These are phyloP conservation scores for Lenwebbia sp. DNA, from an alignment of 345 rosid species.

Conservation along the genomic window DNA sequence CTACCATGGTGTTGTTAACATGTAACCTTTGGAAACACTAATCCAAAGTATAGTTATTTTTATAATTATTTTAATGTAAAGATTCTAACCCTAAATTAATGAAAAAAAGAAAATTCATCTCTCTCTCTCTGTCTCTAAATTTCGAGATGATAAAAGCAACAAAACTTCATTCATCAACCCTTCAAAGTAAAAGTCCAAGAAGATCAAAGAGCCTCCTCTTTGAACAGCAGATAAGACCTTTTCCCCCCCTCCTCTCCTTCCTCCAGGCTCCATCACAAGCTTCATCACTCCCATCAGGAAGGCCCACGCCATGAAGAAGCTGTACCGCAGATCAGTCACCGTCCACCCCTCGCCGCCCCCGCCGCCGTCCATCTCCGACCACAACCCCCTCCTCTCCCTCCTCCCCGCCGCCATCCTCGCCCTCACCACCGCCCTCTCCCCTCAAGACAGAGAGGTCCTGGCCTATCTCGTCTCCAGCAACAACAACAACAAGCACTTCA, in stretches of 20 bases:
- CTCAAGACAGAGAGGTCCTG: constrained; percentile 36
- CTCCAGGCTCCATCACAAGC: not conserved
- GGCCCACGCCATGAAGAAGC: constrained; percentile 51
- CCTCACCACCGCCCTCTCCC: constrained; percentile 52
- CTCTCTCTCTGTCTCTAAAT: not conserved
- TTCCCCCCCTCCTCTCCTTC: not conserved
- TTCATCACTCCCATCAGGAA: not conserved
- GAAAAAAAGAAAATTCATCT: not conserved
- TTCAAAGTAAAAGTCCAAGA: not conserved
- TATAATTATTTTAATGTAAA: not conserved
- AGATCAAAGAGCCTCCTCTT: not conserved
- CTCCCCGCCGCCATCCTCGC: constrained; percentile 70
- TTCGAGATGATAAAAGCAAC: not conserved
- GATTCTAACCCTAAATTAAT: not conserved
- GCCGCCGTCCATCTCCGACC: constrained; percentile 20
- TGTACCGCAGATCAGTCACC: constrained; percentile 44
- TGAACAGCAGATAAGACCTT: not conserved
- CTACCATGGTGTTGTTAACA: not conserved
- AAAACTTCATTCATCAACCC: not conserved
- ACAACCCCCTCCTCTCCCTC: constrained; percentile 22
- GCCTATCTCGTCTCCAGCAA: constrained; percentile 36
- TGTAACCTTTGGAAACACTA: not conserved
- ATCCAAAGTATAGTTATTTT: not conserved
- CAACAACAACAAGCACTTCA: not conserved
- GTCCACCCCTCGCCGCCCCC: constrained; percentile 40